These are phyloP conservation scores for Mortierella sp. DNA, from an alignment of 371 early-diverging fungal genomes.

Conservation along the genomic window DNA sequence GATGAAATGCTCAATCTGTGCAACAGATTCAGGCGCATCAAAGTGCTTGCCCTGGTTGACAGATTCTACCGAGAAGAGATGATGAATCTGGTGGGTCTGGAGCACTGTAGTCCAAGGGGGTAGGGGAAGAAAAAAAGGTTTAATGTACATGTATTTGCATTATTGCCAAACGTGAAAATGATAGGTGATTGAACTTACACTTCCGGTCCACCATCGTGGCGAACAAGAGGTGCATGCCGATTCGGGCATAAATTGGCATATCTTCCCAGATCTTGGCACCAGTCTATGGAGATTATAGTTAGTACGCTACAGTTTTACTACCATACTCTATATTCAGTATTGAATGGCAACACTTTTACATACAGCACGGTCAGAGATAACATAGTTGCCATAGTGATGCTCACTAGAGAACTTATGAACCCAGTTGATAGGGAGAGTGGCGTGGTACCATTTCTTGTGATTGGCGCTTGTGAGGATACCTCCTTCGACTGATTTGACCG, in stretches of 20 bases:
- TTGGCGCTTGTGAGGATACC: conserved; percentile 53
- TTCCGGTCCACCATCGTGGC: conserved; percentile 58
- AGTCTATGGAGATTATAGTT: conserved; percentile 37
- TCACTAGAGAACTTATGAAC: conserved; percentile 57
- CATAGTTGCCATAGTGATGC: conserved; percentile 62
- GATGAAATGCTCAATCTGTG: conserved; percentile 74
- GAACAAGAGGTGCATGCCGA: conserved; percentile 68
- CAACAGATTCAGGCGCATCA: conserved; percentile 70
- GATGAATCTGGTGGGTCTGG: conserved; percentile 60
- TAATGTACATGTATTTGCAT: too few relatives aligned
- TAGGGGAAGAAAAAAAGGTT: too few relatives aligned
- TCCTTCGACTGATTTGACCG: conserved; percentile 37
- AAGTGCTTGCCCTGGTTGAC: conserved; percentile 77
- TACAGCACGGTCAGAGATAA: conserved; percentile 60
- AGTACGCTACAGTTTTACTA: background rate
- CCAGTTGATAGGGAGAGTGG: conserved; percentile 45
- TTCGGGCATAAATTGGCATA: conserved; percentile 67
- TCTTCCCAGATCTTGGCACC: conserved; percentile 63
- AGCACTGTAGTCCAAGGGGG: conserved; percentile 50
- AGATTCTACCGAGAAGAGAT: conserved; percentile 64
- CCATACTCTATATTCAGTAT: background rate
- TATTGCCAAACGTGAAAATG: background rate
- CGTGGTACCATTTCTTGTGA: conserved; percentile 46
- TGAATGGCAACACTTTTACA: background rate
- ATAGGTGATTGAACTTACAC: conserved; percentile 24